Percentiles rank a stretch among this genome's conserved stretches.
Evolutionary conservation across 305 asterid species (phyloP).

Genomic region (Fraxinus nigra): DNA sequence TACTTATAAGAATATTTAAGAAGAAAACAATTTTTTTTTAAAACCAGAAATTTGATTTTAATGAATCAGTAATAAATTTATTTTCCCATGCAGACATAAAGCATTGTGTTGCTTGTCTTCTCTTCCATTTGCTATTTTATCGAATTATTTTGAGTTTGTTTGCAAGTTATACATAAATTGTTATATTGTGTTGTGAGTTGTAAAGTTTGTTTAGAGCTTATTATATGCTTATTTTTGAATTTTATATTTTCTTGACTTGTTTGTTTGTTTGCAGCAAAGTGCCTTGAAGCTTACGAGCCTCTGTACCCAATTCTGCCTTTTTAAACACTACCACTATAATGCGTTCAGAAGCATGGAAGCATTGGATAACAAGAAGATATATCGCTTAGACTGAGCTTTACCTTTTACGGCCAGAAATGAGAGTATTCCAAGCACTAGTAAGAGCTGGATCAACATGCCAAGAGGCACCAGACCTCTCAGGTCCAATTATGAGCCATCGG

Average conservation of each 20-base stretch:
- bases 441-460: slow-evolving; percentile 99
- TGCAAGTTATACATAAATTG: not conserved
- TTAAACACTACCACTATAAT: not conserved
- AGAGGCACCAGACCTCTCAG: slow-evolving; percentile 98
- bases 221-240: not conserved
- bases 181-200: not conserved
- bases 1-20: not conserved
- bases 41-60: not conserved
- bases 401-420: slow-evolving; percentile 93
- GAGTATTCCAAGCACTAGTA: slow-evolving; percentile 99
- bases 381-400: slow-evolving; percentile 20
- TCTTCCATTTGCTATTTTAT: not conserved
- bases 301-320: not conserved
- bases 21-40: not conserved
- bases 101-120: not conserved
- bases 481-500: slow-evolving; percentile 94
- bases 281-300: not conserved
- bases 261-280: not conserved
- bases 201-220: not conserved
- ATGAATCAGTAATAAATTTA: not conserved
- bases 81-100: not conserved
- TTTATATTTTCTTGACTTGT: not conserved
- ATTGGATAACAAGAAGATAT: not conserved
- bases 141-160: not conserved
- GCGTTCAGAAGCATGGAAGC: not conserved